phyloP scores from a whole-genome alignment of 345 rosid genomes.

The Eucalyptus shirleyi region DNA sequence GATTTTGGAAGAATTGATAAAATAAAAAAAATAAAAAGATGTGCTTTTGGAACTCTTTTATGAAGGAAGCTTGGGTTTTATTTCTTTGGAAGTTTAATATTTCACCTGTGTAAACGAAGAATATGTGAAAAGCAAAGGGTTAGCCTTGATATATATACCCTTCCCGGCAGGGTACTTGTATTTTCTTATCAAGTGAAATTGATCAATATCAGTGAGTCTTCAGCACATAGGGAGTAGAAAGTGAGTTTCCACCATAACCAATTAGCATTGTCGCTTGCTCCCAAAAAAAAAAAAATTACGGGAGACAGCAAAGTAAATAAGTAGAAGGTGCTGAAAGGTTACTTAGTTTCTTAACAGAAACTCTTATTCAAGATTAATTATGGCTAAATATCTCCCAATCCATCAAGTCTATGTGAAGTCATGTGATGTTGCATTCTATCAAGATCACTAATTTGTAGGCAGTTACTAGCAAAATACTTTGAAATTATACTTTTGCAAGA shows the following conservation, averaged over 20 bases:
- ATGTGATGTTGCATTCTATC: neutral
- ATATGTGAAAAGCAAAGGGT: neutral
- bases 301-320: neutral
- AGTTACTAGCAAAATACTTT: neutral
- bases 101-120: neutral
- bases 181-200: neutral
- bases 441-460: neutral
- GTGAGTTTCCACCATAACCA: neutral
- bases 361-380: neutral
- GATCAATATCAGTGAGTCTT: neutral
- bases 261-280: neutral
- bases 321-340: neutral
- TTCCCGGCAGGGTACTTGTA: neutral
- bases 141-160: neutral
- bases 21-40: too few relatives aligned
- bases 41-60: neutral
- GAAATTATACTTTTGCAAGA: neutral
- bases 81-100: neutral
- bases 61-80: neutral
- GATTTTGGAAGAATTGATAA: neutral
- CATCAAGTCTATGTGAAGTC: neutral
- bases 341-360: neutral
- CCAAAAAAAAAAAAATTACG: neutral
- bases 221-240: neutral
- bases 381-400: neutral